phyloP scores from a whole-genome alignment of 306 rosid species.

The Prunus fruticosa region DNA sequence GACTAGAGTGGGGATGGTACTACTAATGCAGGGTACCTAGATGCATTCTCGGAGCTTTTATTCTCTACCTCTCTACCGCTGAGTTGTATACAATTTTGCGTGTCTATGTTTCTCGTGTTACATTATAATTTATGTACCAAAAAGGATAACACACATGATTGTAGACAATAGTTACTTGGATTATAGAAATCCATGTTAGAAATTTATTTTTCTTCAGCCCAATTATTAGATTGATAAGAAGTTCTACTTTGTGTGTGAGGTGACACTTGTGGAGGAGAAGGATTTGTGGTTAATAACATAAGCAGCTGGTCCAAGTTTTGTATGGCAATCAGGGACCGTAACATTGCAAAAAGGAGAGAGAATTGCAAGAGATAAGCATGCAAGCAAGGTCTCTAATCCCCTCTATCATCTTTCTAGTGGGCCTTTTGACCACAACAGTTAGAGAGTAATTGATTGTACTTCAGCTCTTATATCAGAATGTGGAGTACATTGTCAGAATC shows the following conservation, averaged over 20 bases:
- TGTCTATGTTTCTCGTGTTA: too few species aligned
- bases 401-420: neutral
- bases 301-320: neutral
- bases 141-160: too few species aligned
- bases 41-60: too few species aligned
- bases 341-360: neutral
- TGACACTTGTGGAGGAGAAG: neutral
- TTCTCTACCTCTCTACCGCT: too few species aligned
- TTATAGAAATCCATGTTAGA: neutral
- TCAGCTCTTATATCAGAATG: neutral
- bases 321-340: neutral
- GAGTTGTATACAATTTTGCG: too few species aligned
- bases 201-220: too few species aligned
- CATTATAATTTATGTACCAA: too few species aligned
- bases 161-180: too few species aligned
- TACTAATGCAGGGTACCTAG: neutral
- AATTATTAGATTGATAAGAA: neutral
- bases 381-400: neutral
- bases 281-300: neutral
- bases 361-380: neutral
- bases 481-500: slow-evolving; percentile 7
- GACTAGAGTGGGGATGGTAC: neutral
- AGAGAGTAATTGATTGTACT: neutral
- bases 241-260: neutral
- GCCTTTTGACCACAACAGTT: neutral